Conservation (phyloP, 139 green algal species). For the Pycnococcus provasolii region DNA sequence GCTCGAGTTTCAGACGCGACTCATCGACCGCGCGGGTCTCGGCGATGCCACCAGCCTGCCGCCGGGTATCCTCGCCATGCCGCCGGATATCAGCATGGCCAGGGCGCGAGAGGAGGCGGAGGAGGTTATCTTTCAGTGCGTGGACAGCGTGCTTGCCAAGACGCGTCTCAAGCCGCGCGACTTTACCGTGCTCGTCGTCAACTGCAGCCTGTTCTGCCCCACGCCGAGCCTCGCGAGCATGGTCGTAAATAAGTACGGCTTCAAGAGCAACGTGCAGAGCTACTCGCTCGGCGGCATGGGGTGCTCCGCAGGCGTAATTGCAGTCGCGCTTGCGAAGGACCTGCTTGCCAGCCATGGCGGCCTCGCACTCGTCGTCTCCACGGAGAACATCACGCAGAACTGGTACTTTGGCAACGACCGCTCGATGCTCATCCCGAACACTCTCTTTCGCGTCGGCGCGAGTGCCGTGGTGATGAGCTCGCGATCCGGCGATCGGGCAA, state of each 20-base stretch:
- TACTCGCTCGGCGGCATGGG: conserved; percentile 98
- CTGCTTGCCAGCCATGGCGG: conserved; percentile 45
- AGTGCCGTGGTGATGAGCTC: conserved; percentile 89
- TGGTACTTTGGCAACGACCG: conserved; percentile 81
- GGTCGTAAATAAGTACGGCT: conserved; percentile 91
- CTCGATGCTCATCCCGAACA: conserved; percentile 96
- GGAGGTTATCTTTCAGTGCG: conserved; percentile 55
- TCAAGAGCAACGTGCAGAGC: conserved; percentile 73
- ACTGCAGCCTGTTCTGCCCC: conserved; percentile 95
- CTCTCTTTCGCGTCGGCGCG: conserved; percentile 85
- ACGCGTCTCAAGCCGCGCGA: conserved; percentile 52
- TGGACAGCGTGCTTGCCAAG: conserved; percentile 34
- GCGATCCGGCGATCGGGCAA: conserved; percentile 47
- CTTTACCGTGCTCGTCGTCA: conserved; percentile 88
- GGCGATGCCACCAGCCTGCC: conserved; percentile 88
- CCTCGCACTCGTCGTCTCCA: conserved; percentile 76
- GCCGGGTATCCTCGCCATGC: conserved; percentile 36
- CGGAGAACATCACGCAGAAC: conserved; percentile 98
- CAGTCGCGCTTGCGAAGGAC: conserved; percentile 76
- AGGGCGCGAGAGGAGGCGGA: conserved; percentile 74
- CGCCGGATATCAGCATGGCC: conserved; percentile 49
- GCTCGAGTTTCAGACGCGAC: conserved; percentile 83
- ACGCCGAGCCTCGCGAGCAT: conserved; percentile 86
- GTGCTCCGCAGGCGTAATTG: conserved; percentile 75
- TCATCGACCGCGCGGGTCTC: conserved; percentile 68